Percentiles rank a stretch among this genome's conserved stretches.
Conservation (phyloP, 331 rosid genomes). For the Spiraea crenata region DNA sequence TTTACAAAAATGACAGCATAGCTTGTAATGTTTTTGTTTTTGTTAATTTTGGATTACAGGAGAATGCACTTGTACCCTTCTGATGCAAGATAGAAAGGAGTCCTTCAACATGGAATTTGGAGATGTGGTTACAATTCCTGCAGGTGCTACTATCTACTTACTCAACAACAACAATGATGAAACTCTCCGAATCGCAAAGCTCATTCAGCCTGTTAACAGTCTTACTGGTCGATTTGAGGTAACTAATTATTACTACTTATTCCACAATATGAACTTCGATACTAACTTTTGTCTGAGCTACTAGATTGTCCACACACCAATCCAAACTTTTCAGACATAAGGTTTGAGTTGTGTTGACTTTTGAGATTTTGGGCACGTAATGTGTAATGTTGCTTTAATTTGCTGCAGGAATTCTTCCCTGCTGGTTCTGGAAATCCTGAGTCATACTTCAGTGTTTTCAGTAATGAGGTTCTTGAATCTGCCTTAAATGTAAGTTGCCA, state of each 20-base stretch:
- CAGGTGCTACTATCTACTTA: slow-evolving; percentile 43
- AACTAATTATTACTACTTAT: neutral
- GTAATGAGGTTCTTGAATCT: slow-evolving; percentile 43
- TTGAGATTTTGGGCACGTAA: slow-evolving; percentile 20
- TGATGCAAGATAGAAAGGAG: slow-evolving; percentile 38
- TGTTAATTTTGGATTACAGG: slow-evolving; percentile 35
- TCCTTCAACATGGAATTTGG: slow-evolving; percentile 47
- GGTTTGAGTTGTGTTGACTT: neutral
- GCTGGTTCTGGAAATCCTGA: slow-evolving; percentile 29
- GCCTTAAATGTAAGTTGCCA: slow-evolving; percentile 41
- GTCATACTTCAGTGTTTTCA: slow-evolving; percentile 51
- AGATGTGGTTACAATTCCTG: slow-evolving; percentile 42
- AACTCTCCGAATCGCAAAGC: slow-evolving; percentile 38
- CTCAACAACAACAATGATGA: slow-evolving; percentile 33
- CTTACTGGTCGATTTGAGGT: slow-evolving; percentile 48
- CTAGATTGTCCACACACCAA: neutral
- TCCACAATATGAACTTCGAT: neutral
- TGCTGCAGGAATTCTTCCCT: slow-evolving; percentile 39
- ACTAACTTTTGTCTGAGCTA: neutral
- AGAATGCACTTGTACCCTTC: slow-evolving; percentile 32
- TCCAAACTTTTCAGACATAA: neutral
- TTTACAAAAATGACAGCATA: no score
- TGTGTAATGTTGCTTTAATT: neutral
- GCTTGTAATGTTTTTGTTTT: neutral
- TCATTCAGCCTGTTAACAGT: slow-evolving; percentile 43